Conservation (phyloP, 768 basidiomycete genomes). For the Pleurotus giganteus region DNA sequence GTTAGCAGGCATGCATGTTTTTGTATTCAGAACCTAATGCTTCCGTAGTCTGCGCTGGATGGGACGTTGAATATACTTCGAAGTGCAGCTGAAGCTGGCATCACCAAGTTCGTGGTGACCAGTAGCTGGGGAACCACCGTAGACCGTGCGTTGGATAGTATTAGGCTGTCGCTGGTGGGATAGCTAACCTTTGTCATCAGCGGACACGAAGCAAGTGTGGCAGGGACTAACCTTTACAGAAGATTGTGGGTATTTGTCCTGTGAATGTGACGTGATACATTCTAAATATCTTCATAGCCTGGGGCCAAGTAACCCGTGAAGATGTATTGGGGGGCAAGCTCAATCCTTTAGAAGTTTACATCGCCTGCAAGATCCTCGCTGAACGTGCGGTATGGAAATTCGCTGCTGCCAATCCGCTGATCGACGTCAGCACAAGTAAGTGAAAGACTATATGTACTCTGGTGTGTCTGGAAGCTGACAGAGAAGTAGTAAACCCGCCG, state of each 20-base stretch:
- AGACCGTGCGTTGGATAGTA: conserved; percentile 21
- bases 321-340: conserved; percentile 27
- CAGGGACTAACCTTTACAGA: conserved; percentile 22
- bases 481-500: conserved; percentile 30
- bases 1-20: conserved; percentile 11
- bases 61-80: conserved; percentile 28
- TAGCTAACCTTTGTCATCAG: conserved; percentile 13
- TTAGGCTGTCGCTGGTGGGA: background rate
- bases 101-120: conserved; percentile 32
- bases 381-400: conserved; percentile 43
- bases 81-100: conserved; percentile 24
- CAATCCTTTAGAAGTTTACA: conserved; percentile 33
- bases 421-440: conserved; percentile 38
- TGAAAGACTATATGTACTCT: background rate
- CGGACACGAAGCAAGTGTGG: conserved; percentile 20
- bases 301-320: conserved; percentile 30
- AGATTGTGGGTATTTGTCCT: conserved; percentile 13
- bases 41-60: conserved; percentile 19
- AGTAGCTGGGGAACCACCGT: conserved; percentile 29
- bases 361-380: conserved; percentile 37
- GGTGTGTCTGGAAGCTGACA: background rate
- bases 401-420: conserved; percentile 33
- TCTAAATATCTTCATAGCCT: conserved; percentile 20
- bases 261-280: background rate
- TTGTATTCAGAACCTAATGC: background rate